Evolutionary conservation across 768 basidiomycete species (phyloP).

Genomic region (Tricholomella constricta): DNA sequence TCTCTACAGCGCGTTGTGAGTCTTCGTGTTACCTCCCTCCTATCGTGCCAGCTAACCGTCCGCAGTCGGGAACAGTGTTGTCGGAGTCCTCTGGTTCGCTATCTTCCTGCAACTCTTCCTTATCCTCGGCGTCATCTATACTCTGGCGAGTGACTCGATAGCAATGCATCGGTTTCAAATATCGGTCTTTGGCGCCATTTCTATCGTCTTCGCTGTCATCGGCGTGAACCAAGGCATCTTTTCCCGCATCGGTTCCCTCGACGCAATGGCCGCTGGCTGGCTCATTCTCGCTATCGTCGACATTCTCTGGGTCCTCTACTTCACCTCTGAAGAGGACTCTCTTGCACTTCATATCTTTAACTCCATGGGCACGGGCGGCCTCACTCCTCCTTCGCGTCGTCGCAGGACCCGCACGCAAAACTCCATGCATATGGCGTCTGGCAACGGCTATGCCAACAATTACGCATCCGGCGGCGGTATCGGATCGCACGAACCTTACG

Average conservation of each 20-base stretch:
- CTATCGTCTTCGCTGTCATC: slow-evolving; percentile 83
- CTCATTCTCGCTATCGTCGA: slow-evolving; percentile 88
- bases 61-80: slow-evolving; percentile 44
- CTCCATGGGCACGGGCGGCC: slow-evolving; percentile 82
- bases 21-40: slow-evolving; percentile 1
- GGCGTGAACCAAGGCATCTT: slow-evolving; percentile 74
- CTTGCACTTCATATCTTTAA: slow-evolving; percentile 85
- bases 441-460: slow-evolving; percentile 65
- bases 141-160: slow-evolving; percentile 86
- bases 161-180: slow-evolving; percentile 93
- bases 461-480: slow-evolving; percentile 71
- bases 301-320: slow-evolving; percentile 96
- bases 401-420: slow-evolving; percentile 68
- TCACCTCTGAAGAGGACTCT: slow-evolving; percentile 95
- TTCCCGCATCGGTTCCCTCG: slow-evolving; percentile 49
- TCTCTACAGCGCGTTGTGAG: slow-evolving; percentile 58
- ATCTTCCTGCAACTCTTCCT: slow-evolving; percentile 77
- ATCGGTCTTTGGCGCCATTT: slow-evolving; percentile 82
- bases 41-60: slow-evolving; percentile 6
- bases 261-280: slow-evolving; percentile 93
- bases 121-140: slow-evolving; percentile 70
- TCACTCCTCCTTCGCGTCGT: slow-evolving; percentile 78
- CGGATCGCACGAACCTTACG: slow-evolving; percentile 68
- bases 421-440: slow-evolving; percentile 60
- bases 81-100: slow-evolving; percentile 79